Base-by-base conservation (phyloP, 495 filamentous ascomycete species). In the Aspergillus sparsus region DNA sequence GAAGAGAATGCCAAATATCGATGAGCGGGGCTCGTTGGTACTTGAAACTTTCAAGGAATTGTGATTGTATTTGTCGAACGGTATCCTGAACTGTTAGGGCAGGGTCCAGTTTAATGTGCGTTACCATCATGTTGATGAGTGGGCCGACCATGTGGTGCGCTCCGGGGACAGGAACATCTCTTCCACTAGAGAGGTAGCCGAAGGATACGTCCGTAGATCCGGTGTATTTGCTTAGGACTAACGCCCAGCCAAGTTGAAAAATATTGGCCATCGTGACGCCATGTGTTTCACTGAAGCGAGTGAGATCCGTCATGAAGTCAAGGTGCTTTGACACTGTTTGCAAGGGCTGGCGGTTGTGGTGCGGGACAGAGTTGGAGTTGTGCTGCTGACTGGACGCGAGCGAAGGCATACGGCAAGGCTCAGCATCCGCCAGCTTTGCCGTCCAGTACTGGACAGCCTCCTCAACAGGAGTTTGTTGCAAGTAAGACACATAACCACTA, bases 401-500 rank as follows among this genome's bases (percentile, higher is more conserved):
- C 8, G 49, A 7, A 11, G 53, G 60, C n/a, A 62, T 33, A 16
- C 57, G 39, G n/a, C 60, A 62, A 36, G 60, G 53, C 37, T 62
- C 60, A 4, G 54, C 60, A 0, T 53, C 46, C 9, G 53, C 42
- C 9, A 71, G 74, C 1, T 15, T 49, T 4, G 55, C 57, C 0
- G 47, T 57, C 56, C 53, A 64, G 57, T 53, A 61, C 6, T 46
- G n/a, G 9, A 55, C 35, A 13, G 53, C 53, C 15, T 57, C n/a
- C 11, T 64, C 58, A 12, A 41, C 42, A 6, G 56, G 63, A 44
- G 35, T 68, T 52, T 50, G 79, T 67, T 60, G 18, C 49, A 80
- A 69, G 33, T 57, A 58, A 2, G 54, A 57, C 1, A 57, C 31
- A 39, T 62, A 62, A 33, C 16, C 55, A 31, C 55, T 37, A 35